These are phyloP conservation scores for Nakataea oryzae DNA, from an alignment of 2,329 filamentous ascomycete genomes.

Conservation along the genomic window DNA sequence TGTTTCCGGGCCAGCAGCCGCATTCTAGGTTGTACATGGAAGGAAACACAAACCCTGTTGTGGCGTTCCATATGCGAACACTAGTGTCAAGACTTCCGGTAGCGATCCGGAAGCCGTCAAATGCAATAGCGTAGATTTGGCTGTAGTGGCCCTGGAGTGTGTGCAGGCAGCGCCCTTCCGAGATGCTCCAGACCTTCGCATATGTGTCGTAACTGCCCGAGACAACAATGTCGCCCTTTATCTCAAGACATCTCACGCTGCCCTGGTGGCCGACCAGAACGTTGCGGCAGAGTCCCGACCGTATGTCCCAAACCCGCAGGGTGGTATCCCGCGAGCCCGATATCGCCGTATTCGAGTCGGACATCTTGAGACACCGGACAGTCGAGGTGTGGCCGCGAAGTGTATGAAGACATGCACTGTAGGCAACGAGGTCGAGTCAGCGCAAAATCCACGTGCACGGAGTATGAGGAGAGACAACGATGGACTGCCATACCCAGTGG, in stretches of 20 bases:
- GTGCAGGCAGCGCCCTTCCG: conserved; percentile 82
- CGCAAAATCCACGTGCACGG: background rate
- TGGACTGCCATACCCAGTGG: conserved; percentile 59
- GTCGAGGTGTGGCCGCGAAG: conserved; percentile 93
- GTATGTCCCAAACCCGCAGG: conserved; percentile 88
- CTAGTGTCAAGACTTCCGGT: conserved; percentile 95
- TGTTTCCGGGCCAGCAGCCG: conserved; percentile 18
- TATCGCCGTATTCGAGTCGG: conserved; percentile 84
- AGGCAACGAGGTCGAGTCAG: conserved; percentile 10
- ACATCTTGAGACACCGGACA: conserved; percentile 96
- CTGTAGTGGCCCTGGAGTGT: conserved; percentile 93
- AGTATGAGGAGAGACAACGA: background rate
- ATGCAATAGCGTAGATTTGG: conserved; percentile 97
- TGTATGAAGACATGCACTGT: conserved; percentile 65
- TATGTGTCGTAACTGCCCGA: conserved; percentile 97
- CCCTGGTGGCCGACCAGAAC: conserved; percentile 92
- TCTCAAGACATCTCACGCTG: conserved; percentile 88
- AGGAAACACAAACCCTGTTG: conserved; percentile 55
- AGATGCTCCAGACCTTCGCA: conserved; percentile 95
- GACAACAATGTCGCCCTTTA: conserved; percentile 94
- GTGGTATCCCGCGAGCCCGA: conserved; percentile 95
- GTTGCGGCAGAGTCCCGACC: conserved; percentile 77
- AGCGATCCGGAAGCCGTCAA: conserved; percentile 86
- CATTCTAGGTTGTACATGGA: background rate
- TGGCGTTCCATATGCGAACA: conserved; percentile 92